Evolutionary conservation across 23 red algal genomes (phyloP), one percentile per base, ranked within the genome.

Genomic region (Gracilaria domingensis): DNA sequence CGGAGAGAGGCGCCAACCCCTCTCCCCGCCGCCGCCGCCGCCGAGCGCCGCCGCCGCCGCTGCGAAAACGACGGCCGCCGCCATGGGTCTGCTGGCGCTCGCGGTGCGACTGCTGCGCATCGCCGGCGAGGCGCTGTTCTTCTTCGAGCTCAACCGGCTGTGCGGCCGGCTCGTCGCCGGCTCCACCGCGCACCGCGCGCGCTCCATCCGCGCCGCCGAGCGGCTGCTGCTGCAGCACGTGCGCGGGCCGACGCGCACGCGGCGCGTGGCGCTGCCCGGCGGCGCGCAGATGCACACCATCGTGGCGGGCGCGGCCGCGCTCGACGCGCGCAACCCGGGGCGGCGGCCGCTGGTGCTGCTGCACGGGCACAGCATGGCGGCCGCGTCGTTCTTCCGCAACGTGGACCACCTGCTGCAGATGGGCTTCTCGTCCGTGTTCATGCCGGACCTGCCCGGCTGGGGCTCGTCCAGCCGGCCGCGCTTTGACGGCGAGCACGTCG

Each of bases 81-180:
- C n/a, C n/a, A n/a, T n/a, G n/a, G n/a, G n/a, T n/a, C 42, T 67
- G 28, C 20, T 67, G 28, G 32, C 62, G 28, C 28, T 67, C 73
- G 87, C 75, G 12, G 26, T 90, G 49, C 87, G 87, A 44, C 74
- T 90, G 34, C 25, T 90, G 4, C 87, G 87, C 56, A 35, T 80
- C 8, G 87, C 87, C 33, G 54, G 34, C 40, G 74, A 90, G 36
- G 75, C 76, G 17, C 30, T 81, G 23, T 90, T 86, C 54, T 45
- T 85, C 67, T 76, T 84, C 36, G 90, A 93, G 33, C 64, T 84
- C 48, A 83, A 93, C 79, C 90, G 90, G 0, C 30, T 93, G 28
- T 64, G 77, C 65, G 80, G 71, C 20, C 81, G 84, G 26, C 4
- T 35, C n/a, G 8, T 77, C n/a, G 9, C 9, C 18, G 84, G 84